Base-by-base conservation (phyloP, 225 moss, liverwort and hornwort species). In the Polytrichum formosum region DNA sequence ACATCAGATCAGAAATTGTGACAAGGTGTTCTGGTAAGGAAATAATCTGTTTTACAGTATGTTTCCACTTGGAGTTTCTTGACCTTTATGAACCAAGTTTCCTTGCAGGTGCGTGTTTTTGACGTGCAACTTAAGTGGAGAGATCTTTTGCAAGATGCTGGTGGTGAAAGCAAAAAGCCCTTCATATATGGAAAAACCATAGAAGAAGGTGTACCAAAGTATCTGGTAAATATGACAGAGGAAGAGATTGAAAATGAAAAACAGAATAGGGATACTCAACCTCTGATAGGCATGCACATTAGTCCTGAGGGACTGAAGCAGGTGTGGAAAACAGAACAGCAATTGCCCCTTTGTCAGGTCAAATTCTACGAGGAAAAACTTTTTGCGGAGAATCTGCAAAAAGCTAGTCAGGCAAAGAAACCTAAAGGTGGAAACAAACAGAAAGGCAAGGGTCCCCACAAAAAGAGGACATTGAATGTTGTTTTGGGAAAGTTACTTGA, bases 61-160 rank as follows among this genome's bases (percentile, higher is more conserved):
- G 20, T 23, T 20, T 58, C 21, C n/a, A 58, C 9, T 58, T 21
- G 9, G 58, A 58, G 20, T 58, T 35, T 30, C n/a, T 60, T 28
- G 61, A 16, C 6, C 31, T 23, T 63, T 7, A 28, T 17, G 25
- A 26, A 28, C 30, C 56, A 17, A 10, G 18, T 58, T 70, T 71
- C 6, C 7, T 54, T 79, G 58, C 86, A 97, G 97, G 91, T 97
- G n/a, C 92, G 97, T 29, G 73, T 55, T 72, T 79, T 97, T 23
- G 97, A 97, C 73, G 71, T 79, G 66, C 91, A 81, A 60, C 70
- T 97, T 62, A 97, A 87, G 82, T 97, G 97, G 97, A 91, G 76
- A 63, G 83, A 89, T 54, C 86, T 89, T 58, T 60, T 79, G 71
- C 77, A 83, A 63, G 86, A 86, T 72, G 76, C 77, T 18, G 89